phyloP scores from a whole-genome alignment of 2,329 filamentous ascomycete genomes.

The Diaporthe helianthi region DNA sequence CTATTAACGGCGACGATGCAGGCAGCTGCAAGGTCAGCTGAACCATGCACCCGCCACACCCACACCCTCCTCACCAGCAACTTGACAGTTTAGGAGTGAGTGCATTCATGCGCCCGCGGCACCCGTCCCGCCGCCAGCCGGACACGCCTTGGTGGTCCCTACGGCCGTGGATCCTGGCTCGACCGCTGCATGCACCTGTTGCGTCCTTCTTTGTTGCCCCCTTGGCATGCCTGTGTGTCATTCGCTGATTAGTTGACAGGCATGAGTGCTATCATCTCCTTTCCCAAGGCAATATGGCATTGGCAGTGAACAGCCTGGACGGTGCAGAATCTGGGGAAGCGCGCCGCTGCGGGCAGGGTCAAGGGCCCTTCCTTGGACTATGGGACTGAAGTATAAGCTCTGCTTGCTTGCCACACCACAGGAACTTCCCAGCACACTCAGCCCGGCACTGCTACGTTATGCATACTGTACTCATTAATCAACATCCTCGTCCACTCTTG shows the following conservation, averaged over 20 bases:
- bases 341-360: background rate
- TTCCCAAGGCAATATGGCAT: background rate
- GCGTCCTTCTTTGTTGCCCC: no score
- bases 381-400: no score
- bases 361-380: no score
- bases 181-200: background rate
- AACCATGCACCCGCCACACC: background rate
- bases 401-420: background rate
- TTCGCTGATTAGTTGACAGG: background rate
- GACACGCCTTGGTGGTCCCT: no score
- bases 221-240: background rate
- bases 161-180: background rate
- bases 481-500: background rate
- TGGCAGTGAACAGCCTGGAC: no score
- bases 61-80: background rate
- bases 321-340: conserved; percentile 4
- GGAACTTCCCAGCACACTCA: background rate
- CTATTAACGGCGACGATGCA: background rate
- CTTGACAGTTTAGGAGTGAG: background rate
- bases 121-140: background rate
- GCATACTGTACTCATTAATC: background rate
- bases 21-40: no score
- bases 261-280: background rate
- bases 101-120: background rate
- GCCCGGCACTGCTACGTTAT: background rate